Evolutionary conservation across 78 protist genomes (phyloP), one percentile per base, ranked within the genome.

Genomic region (Planoprotostelium fungivorum): DNA sequence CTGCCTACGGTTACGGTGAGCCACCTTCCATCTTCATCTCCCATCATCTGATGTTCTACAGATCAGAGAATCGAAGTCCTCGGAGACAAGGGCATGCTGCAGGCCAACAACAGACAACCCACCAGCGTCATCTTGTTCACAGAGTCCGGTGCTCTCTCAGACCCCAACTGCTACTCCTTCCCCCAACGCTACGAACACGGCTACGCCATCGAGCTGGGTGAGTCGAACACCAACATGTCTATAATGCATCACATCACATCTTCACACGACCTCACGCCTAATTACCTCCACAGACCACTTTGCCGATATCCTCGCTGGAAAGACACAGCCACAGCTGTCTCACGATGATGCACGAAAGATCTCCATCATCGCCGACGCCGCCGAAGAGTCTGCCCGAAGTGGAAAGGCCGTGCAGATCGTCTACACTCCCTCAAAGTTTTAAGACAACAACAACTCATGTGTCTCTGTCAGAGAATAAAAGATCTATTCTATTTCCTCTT

Each of bases 1-100:
- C 90, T 1, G 90, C 34, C 84, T 88, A 88, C 29, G 90, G 90
- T 1, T 88, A 88, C 38, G 90, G 73, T 51, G n/a, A n/a, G 16
- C 73, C 73, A 51, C 16, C 16, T 51, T 51, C 5, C 16, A 36
- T 73, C 36, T 37, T 16, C 16, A 16, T 36, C 37, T 85, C 5
- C 37, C 16, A 5, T 36, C 63, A 23, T 85, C 16, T 5, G 36
- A 37, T 5, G 16, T 85, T 5, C 29, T 85, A 25, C 16, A 85
- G 87, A 85, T 85, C 87, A 85, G 16, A 85, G 87, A 85, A 85
- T 85, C 37, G 87, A 85, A 16, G 87, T 85, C 16, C 16, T 37
- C 35, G 87, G 87, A 36, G 87, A 85, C 36, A 85, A 85, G 87
- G 87, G 87, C 5, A 85, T 85, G 87, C 16, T 85, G 36, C 36